Percentiles rank a stretch among this genome's conserved stretches.
Evolutionary conservation across 1,284 basidiomycete genomes (phyloP).

Genomic region (Sutorius eximius): DNA sequence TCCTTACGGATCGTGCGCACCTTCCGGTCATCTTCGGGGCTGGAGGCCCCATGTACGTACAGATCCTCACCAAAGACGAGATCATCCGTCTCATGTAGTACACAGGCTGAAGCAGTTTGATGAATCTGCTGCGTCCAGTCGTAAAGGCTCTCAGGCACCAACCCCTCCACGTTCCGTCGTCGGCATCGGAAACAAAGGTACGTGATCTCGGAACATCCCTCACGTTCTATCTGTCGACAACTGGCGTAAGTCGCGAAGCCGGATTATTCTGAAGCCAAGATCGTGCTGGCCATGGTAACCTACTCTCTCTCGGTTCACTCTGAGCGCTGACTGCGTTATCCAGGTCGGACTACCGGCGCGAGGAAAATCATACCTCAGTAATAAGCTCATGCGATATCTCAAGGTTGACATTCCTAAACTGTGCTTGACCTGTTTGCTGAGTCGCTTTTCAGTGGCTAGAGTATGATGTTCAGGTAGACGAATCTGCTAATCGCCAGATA

Average conservation of each 20-base stretch:
- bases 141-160: slow-evolving; percentile 63
- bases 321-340: neutral
- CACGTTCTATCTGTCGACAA: neutral
- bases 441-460: slow-evolving; percentile 82
- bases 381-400: slow-evolving; percentile 81
- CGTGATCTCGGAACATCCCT: slow-evolving; percentile 13
- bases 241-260: slow-evolving; percentile 78
- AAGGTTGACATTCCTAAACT: slow-evolving; percentile 46
- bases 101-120: slow-evolving; percentile 77
- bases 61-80: neutral
- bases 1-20: slow-evolving; percentile 15
- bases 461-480: slow-evolving; percentile 86
- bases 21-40: slow-evolving; percentile 33
- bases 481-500: neutral
- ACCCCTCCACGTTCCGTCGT: slow-evolving; percentile 78
- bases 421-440: slow-evolving; percentile 10
- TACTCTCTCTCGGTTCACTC: neutral
- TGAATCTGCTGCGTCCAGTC: slow-evolving; percentile 65
- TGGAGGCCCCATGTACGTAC: slow-evolving; percentile 34
- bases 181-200: slow-evolving; percentile 81
- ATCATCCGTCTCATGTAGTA: slow-evolving; percentile 4
- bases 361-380: slow-evolving; percentile 84
- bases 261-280: slow-evolving; percentile 97
- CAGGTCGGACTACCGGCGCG: slow-evolving; percentile 81
- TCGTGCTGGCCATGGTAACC: slow-evolving; percentile 94